Evolutionary conservation across 768 basidiomycete genomes (phyloP).

Genomic region (Russula compacta): DNA sequence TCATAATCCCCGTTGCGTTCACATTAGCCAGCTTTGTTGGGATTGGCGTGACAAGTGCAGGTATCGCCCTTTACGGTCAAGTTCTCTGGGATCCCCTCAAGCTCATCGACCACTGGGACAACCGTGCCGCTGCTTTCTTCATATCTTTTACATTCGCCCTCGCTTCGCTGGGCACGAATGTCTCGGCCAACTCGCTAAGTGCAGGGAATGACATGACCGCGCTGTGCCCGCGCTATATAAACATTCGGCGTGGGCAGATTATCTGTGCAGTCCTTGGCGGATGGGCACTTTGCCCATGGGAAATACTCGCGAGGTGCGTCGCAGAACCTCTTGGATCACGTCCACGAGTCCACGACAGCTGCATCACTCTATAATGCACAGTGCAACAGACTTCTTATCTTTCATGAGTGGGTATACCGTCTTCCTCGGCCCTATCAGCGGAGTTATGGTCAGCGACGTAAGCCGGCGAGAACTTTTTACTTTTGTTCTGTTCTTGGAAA

Average conservation of each 20-base stretch:
- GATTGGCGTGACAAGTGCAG: slow-evolving; percentile 73
- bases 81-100: slow-evolving; percentile 65
- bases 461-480: slow-evolving; percentile 25
- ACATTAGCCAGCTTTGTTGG: slow-evolving; percentile 72
- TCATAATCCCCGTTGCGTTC: slow-evolving; percentile 71
- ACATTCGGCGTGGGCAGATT: slow-evolving; percentile 67
- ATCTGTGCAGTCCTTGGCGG: slow-evolving; percentile 76
- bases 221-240: slow-evolving; percentile 67
- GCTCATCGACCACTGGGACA: slow-evolving; percentile 76
- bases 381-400: slow-evolving; percentile 56
- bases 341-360: not conserved
- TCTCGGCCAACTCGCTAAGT: slow-evolving; percentile 68
- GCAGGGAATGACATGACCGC: slow-evolving; percentile 84
- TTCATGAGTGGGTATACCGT: slow-evolving; percentile 84
- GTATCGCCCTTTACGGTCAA: slow-evolving; percentile 57
- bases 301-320: slow-evolving; percentile 50
- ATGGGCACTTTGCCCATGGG: slow-evolving; percentile 84
- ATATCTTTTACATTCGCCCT: slow-evolving; percentile 65
- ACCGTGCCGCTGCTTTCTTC: slow-evolving; percentile 81
- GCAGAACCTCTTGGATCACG: slow-evolving; percentile 17
- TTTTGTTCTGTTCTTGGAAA: not conserved
- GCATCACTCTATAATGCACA: slow-evolving; percentile 3
- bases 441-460: slow-evolving; percentile 55
- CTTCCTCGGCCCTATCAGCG: slow-evolving; percentile 79
- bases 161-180: slow-evolving; percentile 54